These are phyloP conservation scores for Penstemon eatonii DNA, from an alignment of 257 asterid genomes.

Conservation along the genomic window DNA sequence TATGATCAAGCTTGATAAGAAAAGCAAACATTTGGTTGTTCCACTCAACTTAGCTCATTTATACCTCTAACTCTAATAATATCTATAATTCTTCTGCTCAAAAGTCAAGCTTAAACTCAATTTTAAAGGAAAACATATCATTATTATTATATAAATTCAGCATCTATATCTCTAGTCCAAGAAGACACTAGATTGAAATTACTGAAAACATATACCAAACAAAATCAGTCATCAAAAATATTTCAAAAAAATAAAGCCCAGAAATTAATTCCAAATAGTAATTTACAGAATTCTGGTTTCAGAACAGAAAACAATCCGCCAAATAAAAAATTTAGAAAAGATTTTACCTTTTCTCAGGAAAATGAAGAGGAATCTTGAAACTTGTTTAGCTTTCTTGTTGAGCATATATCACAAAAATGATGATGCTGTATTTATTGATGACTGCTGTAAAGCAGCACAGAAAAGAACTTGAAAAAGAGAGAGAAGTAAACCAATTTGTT, in stretches of 20 bases:
- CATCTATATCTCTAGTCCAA: too few relatives aligned
- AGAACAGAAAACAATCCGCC: slow-evolving; percentile 7
- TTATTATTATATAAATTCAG: too few relatives aligned
- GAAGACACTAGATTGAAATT: neutral
- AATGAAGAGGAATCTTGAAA: slow-evolving; percentile 22
- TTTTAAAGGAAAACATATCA: neutral
- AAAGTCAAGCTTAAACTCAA: neutral
- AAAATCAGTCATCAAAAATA: neutral
- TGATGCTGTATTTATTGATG: slow-evolving; percentile 28
- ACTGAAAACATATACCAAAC: neutral
- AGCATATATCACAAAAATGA: slow-evolving; percentile 6
- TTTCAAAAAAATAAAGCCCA: neutral
- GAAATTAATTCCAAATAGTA: neutral
- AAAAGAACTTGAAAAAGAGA: slow-evolving; percentile 26
- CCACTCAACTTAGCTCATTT: too few relatives aligned
- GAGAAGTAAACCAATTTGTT: slow-evolving; percentile 30
- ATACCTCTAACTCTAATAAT: neutral
- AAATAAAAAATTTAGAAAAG: slow-evolving; percentile 16
- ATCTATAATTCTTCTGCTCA: neutral
- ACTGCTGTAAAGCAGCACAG: slow-evolving; percentile 25
- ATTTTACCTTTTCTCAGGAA: slow-evolving; percentile 24
- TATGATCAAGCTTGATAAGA: too few relatives aligned
- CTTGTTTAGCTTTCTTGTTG: neutral
- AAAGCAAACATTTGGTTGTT: too few relatives aligned
- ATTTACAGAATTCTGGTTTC: slow-evolving; percentile 5